Evolutionary conservation across 164 flowering plant genomes (phyloP).

Genomic region (Amborella trichopoda): DNA sequence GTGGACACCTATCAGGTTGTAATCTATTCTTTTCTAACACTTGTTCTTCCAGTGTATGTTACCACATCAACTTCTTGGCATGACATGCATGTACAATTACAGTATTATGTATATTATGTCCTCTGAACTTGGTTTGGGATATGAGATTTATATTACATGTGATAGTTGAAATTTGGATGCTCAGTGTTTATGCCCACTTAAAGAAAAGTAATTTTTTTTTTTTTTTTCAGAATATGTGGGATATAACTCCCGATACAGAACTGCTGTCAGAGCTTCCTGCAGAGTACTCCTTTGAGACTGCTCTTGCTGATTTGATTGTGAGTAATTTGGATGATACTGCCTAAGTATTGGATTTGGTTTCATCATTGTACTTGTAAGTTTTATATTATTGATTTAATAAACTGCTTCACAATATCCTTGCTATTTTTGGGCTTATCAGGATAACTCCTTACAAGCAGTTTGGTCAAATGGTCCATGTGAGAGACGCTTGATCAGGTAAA

Average conservation of each 20-base stretch:
- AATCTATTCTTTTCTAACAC: background rate
- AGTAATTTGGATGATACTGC: constrained; percentile 9
- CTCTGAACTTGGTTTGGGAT: background rate
- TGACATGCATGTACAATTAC: no score
- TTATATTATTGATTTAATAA: background rate
- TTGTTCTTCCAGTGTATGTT: background rate
- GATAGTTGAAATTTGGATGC: background rate
- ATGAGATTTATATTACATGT: background rate
- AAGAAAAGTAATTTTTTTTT: background rate
- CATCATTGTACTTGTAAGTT: background rate
- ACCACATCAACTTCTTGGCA: background rate
- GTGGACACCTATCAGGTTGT: constrained; percentile 37
- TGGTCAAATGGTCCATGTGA: constrained; percentile 40
- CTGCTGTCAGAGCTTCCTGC: constrained; percentile 49
- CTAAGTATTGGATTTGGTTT: constrained; percentile 1
- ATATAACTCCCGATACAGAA: constrained; percentile 61
- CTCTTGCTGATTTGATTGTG: constrained; percentile 80
- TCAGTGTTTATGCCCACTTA: background rate
- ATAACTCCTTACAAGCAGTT: constrained; percentile 82
- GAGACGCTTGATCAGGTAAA: constrained; percentile 47
- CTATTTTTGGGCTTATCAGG: constrained; percentile 26
- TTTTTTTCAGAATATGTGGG: constrained; percentile 69
- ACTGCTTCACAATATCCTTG: background rate
- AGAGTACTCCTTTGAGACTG: constrained; percentile 61
- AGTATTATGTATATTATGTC: background rate